Conservation (phyloP, 306 rosid species). For the Malus asiatica region DNA sequence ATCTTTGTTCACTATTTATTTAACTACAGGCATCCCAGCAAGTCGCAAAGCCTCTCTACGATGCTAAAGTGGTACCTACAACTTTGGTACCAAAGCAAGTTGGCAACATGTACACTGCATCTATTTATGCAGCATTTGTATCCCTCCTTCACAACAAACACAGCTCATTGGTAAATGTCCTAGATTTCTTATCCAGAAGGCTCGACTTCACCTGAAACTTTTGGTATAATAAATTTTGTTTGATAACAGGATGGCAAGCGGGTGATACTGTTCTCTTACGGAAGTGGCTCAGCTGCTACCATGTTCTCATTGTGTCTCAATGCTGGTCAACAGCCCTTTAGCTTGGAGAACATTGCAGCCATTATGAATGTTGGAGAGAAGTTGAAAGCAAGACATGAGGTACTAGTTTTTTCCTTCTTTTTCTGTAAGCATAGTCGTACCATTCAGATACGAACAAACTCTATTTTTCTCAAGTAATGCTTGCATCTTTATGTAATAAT, state of each 20-base stretch:
- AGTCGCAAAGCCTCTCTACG: conserved; percentile 76
- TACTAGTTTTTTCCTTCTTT: conserved; percentile 24
- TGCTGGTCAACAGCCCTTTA: conserved; percentile 61
- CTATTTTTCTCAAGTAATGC: not conserved
- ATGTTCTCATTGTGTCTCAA: conserved; percentile 71
- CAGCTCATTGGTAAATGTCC: conserved; percentile 56
- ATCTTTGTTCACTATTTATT: conserved; percentile 8
- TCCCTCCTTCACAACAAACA: conserved; percentile 81
- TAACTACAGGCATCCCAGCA: conserved; percentile 70
- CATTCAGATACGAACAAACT: not conserved
- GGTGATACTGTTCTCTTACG: conserved; percentile 83
- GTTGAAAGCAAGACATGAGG: conserved; percentile 93
- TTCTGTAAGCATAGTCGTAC: not conserved
- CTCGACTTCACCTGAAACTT: not conserved
- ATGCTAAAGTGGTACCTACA: conserved; percentile 81
- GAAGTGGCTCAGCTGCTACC: conserved; percentile 87
- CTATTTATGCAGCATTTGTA: conserved; percentile 91
- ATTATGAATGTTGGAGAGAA: conserved; percentile 71
- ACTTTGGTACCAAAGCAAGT: conserved; percentile 92
- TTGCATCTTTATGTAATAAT: not conserved
- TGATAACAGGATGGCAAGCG: conserved; percentile 58
- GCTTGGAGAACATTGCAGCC: conserved; percentile 71
- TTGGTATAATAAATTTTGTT: not conserved
- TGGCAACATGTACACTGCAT: conserved; percentile 99
- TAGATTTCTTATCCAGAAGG: not conserved